These are phyloP conservation scores for Symmetrospora coprosmae DNA, from an alignment of 768 basidiomycete genomes.

Conservation along the genomic window DNA sequence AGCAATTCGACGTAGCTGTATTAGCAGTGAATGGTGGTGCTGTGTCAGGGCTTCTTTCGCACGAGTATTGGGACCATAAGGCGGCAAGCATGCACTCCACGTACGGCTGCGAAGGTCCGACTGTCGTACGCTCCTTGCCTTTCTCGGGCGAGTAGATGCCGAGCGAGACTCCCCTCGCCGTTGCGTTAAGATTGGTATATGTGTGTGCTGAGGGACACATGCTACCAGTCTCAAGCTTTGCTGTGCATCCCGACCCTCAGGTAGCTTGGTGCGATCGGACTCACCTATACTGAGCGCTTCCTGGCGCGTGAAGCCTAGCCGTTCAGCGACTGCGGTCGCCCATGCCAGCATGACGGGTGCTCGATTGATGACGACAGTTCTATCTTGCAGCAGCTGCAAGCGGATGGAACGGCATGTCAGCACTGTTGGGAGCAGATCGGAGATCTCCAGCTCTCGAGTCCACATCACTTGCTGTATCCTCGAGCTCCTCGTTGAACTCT, in stretches of 20 bases:
- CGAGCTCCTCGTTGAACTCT: constrained; percentile 10
- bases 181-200: constrained; percentile 83
- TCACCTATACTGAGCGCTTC: constrained; percentile 83
- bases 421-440: no score
- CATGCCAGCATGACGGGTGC: constrained; percentile 92
- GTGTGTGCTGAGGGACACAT: constrained; percentile 53
- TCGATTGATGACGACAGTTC: constrained; percentile 63
- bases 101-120: constrained; percentile 56
- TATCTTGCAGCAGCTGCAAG: constrained; percentile 47
- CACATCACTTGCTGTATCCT: background rate
- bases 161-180: constrained; percentile 67
- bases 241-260: no score
- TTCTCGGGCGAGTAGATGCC: constrained; percentile 53
- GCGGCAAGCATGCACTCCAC: no score
- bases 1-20: constrained; percentile 56
- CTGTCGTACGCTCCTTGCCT: constrained; percentile 50
- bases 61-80: background rate
- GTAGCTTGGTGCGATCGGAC: no score
- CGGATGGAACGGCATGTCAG: no score
- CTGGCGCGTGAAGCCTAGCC: constrained; percentile 68
- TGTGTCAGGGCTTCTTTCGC: constrained; percentile 46
- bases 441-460: background rate
- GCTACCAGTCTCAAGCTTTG: no score
- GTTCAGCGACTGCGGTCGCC: constrained; percentile 71
- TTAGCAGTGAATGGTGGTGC: constrained; percentile 54